phyloP scores from a whole-genome alignment of 2,329 filamentous ascomycete species.

The Ophiognomonia clavigignenti-juglandacearum region DNA sequence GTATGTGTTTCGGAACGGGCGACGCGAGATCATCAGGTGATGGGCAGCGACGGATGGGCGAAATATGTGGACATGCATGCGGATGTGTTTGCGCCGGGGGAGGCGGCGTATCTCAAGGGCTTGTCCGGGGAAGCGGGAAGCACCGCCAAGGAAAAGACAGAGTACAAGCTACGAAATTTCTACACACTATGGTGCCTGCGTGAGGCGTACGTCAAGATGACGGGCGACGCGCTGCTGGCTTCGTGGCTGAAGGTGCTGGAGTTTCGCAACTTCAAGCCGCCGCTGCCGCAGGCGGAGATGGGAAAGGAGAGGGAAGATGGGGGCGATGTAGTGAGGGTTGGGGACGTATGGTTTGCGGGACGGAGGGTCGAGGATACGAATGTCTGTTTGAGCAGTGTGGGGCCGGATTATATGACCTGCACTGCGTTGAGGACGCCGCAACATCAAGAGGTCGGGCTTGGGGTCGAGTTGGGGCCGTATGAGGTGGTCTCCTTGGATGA shows the following conservation, averaged over 20 bases:
- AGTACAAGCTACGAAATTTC: constrained; percentile 63
- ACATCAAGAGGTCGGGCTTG: constrained; percentile 31
- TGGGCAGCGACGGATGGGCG: constrained; percentile 56
- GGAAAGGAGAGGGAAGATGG: constrained; percentile 21
- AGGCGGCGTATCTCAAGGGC: constrained; percentile 57
- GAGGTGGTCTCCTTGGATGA: constrained; percentile 39
- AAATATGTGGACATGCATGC: constrained; percentile 67
- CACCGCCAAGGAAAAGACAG: constrained; percentile 38
- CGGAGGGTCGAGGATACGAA: constrained; percentile 35
- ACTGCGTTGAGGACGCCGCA: constrained; percentile 42
- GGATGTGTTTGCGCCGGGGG: constrained; percentile 61
- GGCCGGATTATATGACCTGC: constrained; percentile 49
- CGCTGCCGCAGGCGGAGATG: constrained; percentile 28
- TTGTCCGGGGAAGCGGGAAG: constrained; percentile 19
- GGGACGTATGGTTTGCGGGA: constrained; percentile 36
- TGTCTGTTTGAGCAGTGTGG: constrained; percentile 38
- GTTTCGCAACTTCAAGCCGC: constrained; percentile 59
- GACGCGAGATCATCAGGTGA: constrained; percentile 52
- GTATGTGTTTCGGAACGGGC: constrained; percentile 69
- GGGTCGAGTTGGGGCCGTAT: constrained; percentile 36
- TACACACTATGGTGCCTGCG: constrained; percentile 76
- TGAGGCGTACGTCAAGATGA: constrained; percentile 80
- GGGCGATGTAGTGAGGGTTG: constrained; percentile 28
- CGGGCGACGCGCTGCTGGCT: constrained; percentile 71
- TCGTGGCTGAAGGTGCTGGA: constrained; percentile 67